Conservation (phyloP, 2,329 filamentous ascomycete genomes). For the Colletotrichum camelliae region DNA sequence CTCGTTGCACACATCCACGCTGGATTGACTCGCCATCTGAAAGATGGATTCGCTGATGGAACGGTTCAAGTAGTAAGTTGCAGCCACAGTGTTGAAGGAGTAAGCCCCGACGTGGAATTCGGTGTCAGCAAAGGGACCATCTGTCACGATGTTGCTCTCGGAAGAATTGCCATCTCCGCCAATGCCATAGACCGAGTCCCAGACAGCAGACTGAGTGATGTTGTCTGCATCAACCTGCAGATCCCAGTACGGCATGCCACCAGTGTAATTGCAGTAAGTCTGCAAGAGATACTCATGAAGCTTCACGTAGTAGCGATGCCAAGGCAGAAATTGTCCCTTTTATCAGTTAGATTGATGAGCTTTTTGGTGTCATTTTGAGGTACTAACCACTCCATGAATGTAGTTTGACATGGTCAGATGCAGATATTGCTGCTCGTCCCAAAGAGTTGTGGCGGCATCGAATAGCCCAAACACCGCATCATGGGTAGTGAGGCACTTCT, state of each 20-base stretch:
- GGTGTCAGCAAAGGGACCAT: not conserved
- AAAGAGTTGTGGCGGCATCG: not conserved
- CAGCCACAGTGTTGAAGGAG: not conserved
- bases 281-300: not conserved
- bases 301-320: not conserved
- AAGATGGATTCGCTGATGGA: not conserved
- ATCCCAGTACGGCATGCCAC: not conserved
- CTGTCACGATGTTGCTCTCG: not conserved
- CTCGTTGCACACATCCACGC: not conserved
- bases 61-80: not conserved
- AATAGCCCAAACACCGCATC: not conserved
- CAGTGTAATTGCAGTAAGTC: not conserved
- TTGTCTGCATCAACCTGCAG: not conserved
- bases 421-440: not conserved
- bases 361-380: not conserved
- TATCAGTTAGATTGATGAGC: not conserved
- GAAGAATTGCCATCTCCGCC: not conserved
- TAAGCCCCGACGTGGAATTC: not conserved
- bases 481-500: not conserved
- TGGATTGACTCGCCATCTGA: not conserved
- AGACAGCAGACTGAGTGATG: not conserved
- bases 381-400: not conserved
- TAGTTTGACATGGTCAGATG: not conserved
- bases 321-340: not conserved
- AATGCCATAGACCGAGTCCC: not conserved